Evolutionary conservation across 805 yeast genomes (phyloP).

Genomic region (Myxozyma melibiosi): DNA sequence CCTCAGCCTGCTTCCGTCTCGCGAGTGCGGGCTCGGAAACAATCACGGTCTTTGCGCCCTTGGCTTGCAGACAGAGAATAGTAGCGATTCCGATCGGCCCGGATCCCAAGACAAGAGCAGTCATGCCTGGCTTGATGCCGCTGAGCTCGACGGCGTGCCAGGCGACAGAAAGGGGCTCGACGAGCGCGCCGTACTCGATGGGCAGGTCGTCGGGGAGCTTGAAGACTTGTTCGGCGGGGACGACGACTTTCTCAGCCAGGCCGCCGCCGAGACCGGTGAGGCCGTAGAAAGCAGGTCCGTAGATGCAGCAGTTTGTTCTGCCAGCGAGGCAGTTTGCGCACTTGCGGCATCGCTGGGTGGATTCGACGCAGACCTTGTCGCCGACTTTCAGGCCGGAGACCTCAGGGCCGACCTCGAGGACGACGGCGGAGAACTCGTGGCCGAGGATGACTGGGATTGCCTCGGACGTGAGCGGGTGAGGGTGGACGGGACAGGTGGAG

Average conservation of each 20-base stretch:
- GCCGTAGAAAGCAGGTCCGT: slow-evolving; percentile 52
- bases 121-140: slow-evolving; percentile 47
- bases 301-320: slow-evolving; percentile 54
- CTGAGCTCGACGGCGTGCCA: slow-evolving; percentile 59
- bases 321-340: slow-evolving; percentile 58
- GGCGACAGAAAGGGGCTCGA: slow-evolving; percentile 61
- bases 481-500: slow-evolving; percentile 50
- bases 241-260: slow-evolving; percentile 53
- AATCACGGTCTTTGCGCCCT: slow-evolving; percentile 48
- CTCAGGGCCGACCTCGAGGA: slow-evolving; percentile 50
- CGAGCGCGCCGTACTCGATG: slow-evolving; percentile 53
- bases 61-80: slow-evolving; percentile 54
- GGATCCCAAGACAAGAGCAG: slow-evolving; percentile 55
- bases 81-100: slow-evolving; percentile 60
- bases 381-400: slow-evolving; percentile 53
- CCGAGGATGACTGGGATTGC: slow-evolving; percentile 54
- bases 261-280: slow-evolving; percentile 62
- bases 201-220: slow-evolving; percentile 49
- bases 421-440: slow-evolving; percentile 56
- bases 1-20: slow-evolving; percentile 47
- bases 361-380: slow-evolving; percentile 65
- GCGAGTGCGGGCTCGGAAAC: slow-evolving; percentile 55
- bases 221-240: slow-evolving; percentile 46
- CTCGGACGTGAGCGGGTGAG: slow-evolving; percentile 47
- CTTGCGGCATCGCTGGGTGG: slow-evolving; percentile 57